Conservation (phyloP, 192 early-diverging fungal genomes). For the Coemansia javaensis region DNA sequence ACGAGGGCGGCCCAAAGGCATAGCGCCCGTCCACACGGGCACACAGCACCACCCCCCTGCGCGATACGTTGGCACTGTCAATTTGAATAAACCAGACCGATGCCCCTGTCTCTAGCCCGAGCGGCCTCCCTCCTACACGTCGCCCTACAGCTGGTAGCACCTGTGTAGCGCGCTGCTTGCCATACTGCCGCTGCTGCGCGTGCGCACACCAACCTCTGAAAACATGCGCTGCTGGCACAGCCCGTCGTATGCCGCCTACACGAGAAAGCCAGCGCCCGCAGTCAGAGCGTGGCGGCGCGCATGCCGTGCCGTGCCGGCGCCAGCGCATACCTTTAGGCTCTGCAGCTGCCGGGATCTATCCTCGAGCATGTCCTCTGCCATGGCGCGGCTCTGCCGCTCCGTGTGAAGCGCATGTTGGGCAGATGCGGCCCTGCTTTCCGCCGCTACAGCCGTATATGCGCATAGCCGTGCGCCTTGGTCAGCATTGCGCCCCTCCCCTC, state of each 20-base stretch:
- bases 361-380: constrained; percentile 28
- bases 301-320: no score
- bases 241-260: constrained; percentile 10
- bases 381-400: constrained; percentile 23
- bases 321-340: constrained; percentile 52
- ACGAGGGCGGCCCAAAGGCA: constrained; percentile 38
- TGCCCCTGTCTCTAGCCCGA: no score
- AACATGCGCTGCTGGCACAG: background rate
- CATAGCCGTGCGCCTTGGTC: no score
- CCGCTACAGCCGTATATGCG: constrained; percentile 12
- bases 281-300: no score
- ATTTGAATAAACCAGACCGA: no score
- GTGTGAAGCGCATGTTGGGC: constrained; percentile 11
- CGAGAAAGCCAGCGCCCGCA: no score
- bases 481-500: no score
- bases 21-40: no score
- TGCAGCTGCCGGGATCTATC: constrained; percentile 54
- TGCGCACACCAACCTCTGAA: background rate
- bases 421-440: constrained; percentile 11
- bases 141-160: background rate
- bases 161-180: background rate
- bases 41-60: no score
- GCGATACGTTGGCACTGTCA: no score
- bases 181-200: no score
- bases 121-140: background rate